Evolutionary conservation across 768 basidiomycete species (phyloP).

Genomic region (Favolaschia claudopus): DNA sequence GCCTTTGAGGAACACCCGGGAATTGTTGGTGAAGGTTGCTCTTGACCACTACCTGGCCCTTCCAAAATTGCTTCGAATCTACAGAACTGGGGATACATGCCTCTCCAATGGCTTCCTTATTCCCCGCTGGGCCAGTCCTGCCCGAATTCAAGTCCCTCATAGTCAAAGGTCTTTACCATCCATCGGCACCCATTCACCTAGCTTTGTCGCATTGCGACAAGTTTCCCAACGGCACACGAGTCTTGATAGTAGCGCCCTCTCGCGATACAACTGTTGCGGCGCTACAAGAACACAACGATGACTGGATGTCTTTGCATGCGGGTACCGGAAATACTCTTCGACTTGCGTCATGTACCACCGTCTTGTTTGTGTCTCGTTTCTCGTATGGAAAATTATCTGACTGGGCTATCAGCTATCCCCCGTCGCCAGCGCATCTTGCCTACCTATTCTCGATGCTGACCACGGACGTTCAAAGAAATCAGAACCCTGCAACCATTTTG

Average conservation of each 20-base stretch:
- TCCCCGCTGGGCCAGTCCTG: conserved; percentile 53
- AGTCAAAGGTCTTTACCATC: conserved; percentile 66
- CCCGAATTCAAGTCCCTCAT: conserved; percentile 67
- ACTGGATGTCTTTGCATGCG: conserved; percentile 56
- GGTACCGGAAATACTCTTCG: conserved; percentile 45
- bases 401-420: conserved; percentile 61
- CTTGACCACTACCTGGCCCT: too few relatives aligned
- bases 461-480: conserved; percentile 25
- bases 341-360: conserved; percentile 51
- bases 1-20: too few relatives aligned
- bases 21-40: too few relatives aligned
- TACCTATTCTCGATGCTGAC: conserved; percentile 54
- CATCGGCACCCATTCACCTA: conserved; percentile 76
- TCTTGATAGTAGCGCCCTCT: conserved; percentile 63
- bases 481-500: conserved; percentile 37
- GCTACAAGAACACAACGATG: conserved; percentile 59
- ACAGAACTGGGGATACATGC: too few relatives aligned
- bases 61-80: too few relatives aligned
- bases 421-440: conserved; percentile 62
- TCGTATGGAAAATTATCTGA: conserved; percentile 16
- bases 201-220: conserved; percentile 56
- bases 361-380: conserved; percentile 58
- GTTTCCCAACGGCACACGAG: conserved; percentile 39
- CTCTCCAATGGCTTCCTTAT: conserved; percentile 47
- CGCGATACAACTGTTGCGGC: conserved; percentile 49